Conservation (phyloP, 441 rosid genomes). For the Brassica balearica region DNA sequence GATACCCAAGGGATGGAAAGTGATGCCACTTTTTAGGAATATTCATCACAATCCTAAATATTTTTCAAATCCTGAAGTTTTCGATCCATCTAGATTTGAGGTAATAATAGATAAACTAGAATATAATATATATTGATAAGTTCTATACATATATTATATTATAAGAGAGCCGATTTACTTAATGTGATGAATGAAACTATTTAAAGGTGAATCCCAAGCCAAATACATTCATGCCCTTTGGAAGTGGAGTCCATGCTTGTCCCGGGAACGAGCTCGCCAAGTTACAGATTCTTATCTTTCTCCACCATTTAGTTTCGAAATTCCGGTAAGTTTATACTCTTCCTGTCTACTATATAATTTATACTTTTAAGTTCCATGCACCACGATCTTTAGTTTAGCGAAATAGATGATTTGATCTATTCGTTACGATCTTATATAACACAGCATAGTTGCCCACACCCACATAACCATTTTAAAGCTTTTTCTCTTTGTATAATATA, state of each 20-base stretch:
- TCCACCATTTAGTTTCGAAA: constrained; percentile 75
- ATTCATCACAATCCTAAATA: constrained; percentile 85
- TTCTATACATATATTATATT: neutral
- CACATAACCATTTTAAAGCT: constrained; percentile 2
- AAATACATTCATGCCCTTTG: constrained; percentile 89
- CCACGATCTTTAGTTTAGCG: neutral
- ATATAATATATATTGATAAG: neutral
- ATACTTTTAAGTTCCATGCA: constrained; percentile 7
- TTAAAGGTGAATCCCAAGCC: constrained; percentile 76
- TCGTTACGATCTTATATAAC: neutral
- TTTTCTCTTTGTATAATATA: neutral
- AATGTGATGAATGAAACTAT: constrained; percentile 16
- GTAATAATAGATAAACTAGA: constrained; percentile 45
- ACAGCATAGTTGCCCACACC: neutral
- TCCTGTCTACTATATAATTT: neutral
- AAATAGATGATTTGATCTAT: constrained; percentile 4
- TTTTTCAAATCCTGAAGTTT: constrained; percentile 70
- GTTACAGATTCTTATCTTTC: constrained; percentile 74
- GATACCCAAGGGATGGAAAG: constrained; percentile 98
- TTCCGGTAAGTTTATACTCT: constrained; percentile 56
- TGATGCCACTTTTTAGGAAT: constrained; percentile 93
- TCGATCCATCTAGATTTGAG: constrained; percentile 92
- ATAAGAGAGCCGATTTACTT: neutral
- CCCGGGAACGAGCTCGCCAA: constrained; percentile 96
- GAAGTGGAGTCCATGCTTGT: constrained; percentile 88